A percentile compares a stretch with the other conserved stretches of the same genome.
Evolutionary conservation across 164 flowering plant species (phyloP).

Genomic region (Magnolia changhungtana): DNA sequence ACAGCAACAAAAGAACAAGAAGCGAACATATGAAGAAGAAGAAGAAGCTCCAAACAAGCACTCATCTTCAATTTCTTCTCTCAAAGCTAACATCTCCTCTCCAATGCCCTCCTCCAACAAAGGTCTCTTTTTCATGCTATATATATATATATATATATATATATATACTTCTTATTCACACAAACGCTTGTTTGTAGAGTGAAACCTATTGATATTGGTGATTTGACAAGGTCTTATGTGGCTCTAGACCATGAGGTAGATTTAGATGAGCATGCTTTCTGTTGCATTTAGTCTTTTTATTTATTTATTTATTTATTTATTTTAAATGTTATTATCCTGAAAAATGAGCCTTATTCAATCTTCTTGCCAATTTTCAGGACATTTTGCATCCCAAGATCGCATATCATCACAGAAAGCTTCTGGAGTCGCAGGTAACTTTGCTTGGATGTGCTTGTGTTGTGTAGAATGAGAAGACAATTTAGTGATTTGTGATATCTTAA

Average conservation of each 20-base stretch:
- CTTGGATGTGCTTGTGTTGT: neutral
- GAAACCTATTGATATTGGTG: too few species aligned
- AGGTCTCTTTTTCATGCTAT: constrained; percentile 22
- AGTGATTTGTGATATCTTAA: neutral
- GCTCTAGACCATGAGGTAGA: neutral
- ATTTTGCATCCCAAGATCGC: constrained; percentile 27
- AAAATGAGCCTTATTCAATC: neutral
- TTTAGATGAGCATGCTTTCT: neutral
- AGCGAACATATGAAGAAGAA: constrained; percentile 15
- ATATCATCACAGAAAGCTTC: constrained; percentile 4
- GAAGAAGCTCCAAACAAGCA: constrained; percentile 1
- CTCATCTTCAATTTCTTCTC: constrained; percentile 15
- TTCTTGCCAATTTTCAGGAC: constrained; percentile 21
- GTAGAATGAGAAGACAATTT: neutral
- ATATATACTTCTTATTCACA: too few species aligned
- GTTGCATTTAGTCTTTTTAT: neutral
- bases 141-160: too few species aligned
- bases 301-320: too few species aligned
- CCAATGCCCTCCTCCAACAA: constrained; percentile 22
- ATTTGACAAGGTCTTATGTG: too few species aligned
- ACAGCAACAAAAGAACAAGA: constrained; percentile 36
- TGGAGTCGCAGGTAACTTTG: constrained; percentile 17
- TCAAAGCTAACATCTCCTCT: constrained; percentile 7
- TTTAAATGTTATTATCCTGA: neutral
- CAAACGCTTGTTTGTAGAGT: too few species aligned